Evolutionary conservation across 164 flowering plant species (phyloP).

Genomic region (Berberis thunbergii): DNA sequence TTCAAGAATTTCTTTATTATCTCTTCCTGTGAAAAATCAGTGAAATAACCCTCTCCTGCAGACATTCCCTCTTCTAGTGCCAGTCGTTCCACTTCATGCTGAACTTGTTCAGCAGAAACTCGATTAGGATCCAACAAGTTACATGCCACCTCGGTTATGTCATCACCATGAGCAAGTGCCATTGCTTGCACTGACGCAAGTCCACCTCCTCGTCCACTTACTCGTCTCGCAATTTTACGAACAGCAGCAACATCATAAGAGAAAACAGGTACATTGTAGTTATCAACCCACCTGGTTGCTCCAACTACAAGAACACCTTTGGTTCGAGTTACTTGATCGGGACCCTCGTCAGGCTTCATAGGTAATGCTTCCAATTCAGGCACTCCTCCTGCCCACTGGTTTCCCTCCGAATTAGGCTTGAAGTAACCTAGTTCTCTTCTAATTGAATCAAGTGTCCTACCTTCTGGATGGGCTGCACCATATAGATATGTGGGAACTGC

Average conservation of each 20-base stretch:
- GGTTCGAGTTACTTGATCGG: slow-evolving; percentile 28
- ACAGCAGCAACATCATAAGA: slow-evolving; percentile 41
- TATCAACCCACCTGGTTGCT: slow-evolving; percentile 56
- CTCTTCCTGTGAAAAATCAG: slow-evolving; percentile 51
- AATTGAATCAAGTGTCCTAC: slow-evolving; percentile 48
- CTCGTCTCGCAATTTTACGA: slow-evolving; percentile 45
- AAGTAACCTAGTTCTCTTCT: slow-evolving; percentile 62
- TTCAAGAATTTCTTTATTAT: slow-evolving; percentile 42
- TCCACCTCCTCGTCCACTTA: slow-evolving; percentile 82
- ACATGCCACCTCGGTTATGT: slow-evolving; percentile 63
- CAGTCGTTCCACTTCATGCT: slow-evolving; percentile 44
- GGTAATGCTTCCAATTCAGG: slow-evolving; percentile 34
- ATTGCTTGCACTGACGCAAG: slow-evolving; percentile 65
- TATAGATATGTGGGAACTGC: slow-evolving; percentile 73
- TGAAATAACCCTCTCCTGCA: slow-evolving; percentile 69
- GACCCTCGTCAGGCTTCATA: slow-evolving; percentile 54
- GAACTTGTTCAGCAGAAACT: slow-evolving; percentile 69
- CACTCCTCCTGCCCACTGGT: slow-evolving; percentile 56
- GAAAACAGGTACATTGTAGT: slow-evolving; percentile 60
- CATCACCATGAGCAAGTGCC: slow-evolving; percentile 64
- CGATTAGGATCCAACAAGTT: slow-evolving; percentile 53
- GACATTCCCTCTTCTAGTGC: slow-evolving; percentile 55
- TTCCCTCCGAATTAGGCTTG: slow-evolving; percentile 50
- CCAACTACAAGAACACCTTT: slow-evolving; percentile 56
- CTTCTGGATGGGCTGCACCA: slow-evolving; percentile 62